Evolutionary conservation across 495 filamentous ascomycete species (phyloP).

Genomic region (Penicillium psychrofluorescens): DNA sequence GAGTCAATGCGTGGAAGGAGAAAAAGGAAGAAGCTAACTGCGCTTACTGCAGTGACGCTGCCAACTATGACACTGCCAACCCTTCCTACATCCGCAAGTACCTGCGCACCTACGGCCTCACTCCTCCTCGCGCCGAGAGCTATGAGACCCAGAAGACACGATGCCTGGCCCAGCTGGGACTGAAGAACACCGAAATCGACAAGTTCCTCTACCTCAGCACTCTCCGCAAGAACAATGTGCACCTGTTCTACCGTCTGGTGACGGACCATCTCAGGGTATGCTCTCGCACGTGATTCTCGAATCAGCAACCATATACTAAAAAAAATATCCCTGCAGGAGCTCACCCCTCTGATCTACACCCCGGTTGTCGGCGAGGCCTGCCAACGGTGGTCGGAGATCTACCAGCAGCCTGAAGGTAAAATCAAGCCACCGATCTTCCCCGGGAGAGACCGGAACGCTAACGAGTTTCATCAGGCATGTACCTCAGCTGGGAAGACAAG

Average conservation of each 20-base stretch:
- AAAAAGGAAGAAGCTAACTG: neutral
- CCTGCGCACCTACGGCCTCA: slow-evolving; percentile 64
- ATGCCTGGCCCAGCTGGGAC: slow-evolving; percentile 68
- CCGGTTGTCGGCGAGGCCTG: slow-evolving; percentile 97
- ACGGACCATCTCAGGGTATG: slow-evolving; percentile 76
- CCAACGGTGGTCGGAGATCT: slow-evolving; percentile 90
- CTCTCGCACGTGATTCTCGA: neutral
- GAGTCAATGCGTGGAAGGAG: neutral
- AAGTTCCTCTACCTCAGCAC: slow-evolving; percentile 90
- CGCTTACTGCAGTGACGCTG: slow-evolving; percentile 18
- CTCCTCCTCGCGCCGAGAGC: slow-evolving; percentile 62
- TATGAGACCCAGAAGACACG: slow-evolving; percentile 61
- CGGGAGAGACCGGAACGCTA: slow-evolving; percentile 5
- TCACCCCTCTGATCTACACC: slow-evolving; percentile 95
- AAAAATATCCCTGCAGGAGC: slow-evolving; percentile 40
- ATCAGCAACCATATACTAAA: too few relatives aligned
- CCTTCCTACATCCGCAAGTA: slow-evolving; percentile 58
- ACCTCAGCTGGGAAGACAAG: slow-evolving; percentile 84
- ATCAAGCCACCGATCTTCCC: too few relatives aligned
- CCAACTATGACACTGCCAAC: slow-evolving; percentile 56
- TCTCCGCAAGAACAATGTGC: slow-evolving; percentile 80
- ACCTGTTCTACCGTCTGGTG: slow-evolving; percentile 91
- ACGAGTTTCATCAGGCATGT: slow-evolving; percentile 49
- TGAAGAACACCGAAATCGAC: slow-evolving; percentile 75
- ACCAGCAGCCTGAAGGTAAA: slow-evolving; percentile 83